Percentiles rank a stretch among this genome's conserved stretches.
Conservation (phyloP, 352 stramenopile genomes). For the Phytophthora parvispora region DNA sequence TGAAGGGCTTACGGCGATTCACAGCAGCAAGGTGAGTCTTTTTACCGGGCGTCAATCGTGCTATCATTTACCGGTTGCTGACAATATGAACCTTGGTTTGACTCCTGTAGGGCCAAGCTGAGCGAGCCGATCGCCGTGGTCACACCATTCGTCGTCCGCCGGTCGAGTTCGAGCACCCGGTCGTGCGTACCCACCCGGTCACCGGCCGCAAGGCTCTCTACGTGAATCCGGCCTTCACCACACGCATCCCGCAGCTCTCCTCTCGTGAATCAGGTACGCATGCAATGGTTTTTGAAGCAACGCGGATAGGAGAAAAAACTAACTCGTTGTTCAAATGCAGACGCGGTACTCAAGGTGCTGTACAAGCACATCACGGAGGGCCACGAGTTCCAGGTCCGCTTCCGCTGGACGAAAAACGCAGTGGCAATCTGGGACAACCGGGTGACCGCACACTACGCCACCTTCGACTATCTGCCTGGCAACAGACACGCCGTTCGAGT, state of each 20-base stretch:
- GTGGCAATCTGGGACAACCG: slow-evolving; percentile 1
- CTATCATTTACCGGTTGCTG: no score
- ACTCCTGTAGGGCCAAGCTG: not conserved
- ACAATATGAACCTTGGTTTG: not conserved
- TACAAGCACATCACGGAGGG: slow-evolving; percentile 2
- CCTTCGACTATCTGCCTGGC: not conserved
- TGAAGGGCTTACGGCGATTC: not conserved
- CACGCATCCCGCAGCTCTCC: not conserved
- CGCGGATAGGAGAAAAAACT: not conserved
- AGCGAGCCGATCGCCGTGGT: not conserved
- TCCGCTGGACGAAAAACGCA: not conserved
- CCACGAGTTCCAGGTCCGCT: not conserved
- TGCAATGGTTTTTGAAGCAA: not conserved
- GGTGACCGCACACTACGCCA: not conserved
- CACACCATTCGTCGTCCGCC: not conserved
- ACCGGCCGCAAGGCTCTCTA: not conserved
- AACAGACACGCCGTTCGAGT: not conserved
- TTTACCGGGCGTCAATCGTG: no score
- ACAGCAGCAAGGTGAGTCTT: not conserved
- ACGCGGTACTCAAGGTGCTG: not conserved
- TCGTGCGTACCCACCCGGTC: not conserved
- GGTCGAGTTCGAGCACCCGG: slow-evolving; percentile 3
- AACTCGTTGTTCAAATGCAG: not conserved
- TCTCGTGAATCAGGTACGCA: not conserved
- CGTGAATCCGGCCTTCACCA: slow-evolving; percentile 1